A percentile compares a stretch with the other conserved stretches of the same genome.
These are phyloP conservation scores for Cercospora nicotianae DNA, from an alignment of 2,329 filamentous ascomycete genomes.

Conservation along the genomic window DNA sequence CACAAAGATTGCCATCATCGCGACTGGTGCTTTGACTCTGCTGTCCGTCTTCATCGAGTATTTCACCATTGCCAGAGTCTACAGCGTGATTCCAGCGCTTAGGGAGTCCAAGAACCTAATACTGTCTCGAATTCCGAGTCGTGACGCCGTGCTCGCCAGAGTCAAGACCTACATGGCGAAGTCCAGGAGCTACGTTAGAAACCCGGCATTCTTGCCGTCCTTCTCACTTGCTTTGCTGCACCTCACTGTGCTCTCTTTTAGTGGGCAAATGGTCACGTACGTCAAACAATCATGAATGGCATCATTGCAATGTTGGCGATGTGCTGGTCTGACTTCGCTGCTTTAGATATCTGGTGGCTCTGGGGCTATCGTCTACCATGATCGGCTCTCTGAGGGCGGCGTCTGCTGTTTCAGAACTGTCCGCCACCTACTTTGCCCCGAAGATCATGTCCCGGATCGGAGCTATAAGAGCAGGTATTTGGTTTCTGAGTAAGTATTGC, in stretches of 20 bases:
- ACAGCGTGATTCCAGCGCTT: slow-evolving; percentile 37
- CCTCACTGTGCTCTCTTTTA: slow-evolving; percentile 60
- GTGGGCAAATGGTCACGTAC: slow-evolving; percentile 65
- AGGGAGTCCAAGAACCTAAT: slow-evolving; percentile 14
- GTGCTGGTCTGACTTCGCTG: not conserved
- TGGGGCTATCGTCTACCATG: slow-evolving; percentile 53
- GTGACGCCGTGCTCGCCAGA: not conserved
- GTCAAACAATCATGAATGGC: not conserved
- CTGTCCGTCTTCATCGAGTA: slow-evolving; percentile 55
- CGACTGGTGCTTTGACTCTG: slow-evolving; percentile 53
- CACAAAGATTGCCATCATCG: slow-evolving; percentile 50
- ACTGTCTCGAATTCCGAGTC: not conserved
- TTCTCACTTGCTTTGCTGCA: slow-evolving; percentile 62
- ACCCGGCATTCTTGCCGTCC: slow-evolving; percentile 61
- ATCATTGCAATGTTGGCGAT: not conserved
- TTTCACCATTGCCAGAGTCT: slow-evolving; percentile 51
- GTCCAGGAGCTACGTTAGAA: slow-evolving; percentile 50
- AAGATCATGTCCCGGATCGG: slow-evolving; percentile 53
- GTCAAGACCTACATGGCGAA: slow-evolving; percentile 23
- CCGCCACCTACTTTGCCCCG: slow-evolving; percentile 62
- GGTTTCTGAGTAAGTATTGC: slow-evolving; percentile 55
- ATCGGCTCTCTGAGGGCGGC: slow-evolving; percentile 57
- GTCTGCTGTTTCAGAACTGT: slow-evolving; percentile 58
- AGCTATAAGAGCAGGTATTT: slow-evolving; percentile 64
- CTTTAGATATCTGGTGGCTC: slow-evolving; percentile 48